A percentile compares a stretch with the other conserved stretches of the same genome.
These are phyloP conservation scores for Phytophthora rubi DNA, from an alignment of 352 stramenopile genomes.

Conservation along the genomic window DNA sequence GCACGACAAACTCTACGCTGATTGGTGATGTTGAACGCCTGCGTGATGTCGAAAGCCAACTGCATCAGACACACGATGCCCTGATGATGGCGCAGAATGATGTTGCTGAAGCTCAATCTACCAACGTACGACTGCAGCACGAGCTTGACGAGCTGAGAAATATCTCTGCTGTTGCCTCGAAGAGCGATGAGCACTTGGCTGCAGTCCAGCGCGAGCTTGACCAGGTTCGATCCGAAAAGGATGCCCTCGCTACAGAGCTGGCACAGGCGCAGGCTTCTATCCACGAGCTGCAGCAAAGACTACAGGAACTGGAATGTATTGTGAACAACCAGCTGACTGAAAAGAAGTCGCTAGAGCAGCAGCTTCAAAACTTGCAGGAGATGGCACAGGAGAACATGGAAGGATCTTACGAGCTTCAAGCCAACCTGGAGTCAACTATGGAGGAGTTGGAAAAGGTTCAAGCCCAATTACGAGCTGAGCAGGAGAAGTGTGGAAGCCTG, in stretches of 20 bases:
- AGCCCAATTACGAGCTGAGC: constrained; percentile 35
- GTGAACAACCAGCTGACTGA: constrained; percentile 37
- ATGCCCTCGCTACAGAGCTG: constrained; percentile 28
- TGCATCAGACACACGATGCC: constrained; percentile 35
- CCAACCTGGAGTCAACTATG: constrained; percentile 61
- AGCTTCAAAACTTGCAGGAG: constrained; percentile 73
- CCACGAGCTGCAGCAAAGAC: constrained; percentile 36
- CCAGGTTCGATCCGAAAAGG: constrained; percentile 32
- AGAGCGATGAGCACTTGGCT: constrained; percentile 42
- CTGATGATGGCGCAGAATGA: constrained; percentile 43
- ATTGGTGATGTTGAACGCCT: constrained; percentile 38
- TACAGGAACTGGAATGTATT: constrained; percentile 37
- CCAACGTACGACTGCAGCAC: constrained; percentile 35
- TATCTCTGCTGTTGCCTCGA: constrained; percentile 41
- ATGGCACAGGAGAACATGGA: constrained; percentile 67
- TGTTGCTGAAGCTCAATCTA: constrained; percentile 38
- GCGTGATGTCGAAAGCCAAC: constrained; percentile 39
- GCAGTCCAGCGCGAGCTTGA: constrained; percentile 37
- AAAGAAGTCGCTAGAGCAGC: constrained; percentile 55
- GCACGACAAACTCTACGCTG: constrained; percentile 21
- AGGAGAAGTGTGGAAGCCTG: constrained; percentile 34
- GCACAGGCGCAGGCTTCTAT: constrained; percentile 24
- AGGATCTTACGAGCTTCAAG: constrained; percentile 56
- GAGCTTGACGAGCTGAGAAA: constrained; percentile 48
- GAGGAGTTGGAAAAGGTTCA: constrained; percentile 48